Evolutionary conservation across 495 filamentous ascomycete species (phyloP).

Genomic region (Aspergillus kassunensis): DNA sequence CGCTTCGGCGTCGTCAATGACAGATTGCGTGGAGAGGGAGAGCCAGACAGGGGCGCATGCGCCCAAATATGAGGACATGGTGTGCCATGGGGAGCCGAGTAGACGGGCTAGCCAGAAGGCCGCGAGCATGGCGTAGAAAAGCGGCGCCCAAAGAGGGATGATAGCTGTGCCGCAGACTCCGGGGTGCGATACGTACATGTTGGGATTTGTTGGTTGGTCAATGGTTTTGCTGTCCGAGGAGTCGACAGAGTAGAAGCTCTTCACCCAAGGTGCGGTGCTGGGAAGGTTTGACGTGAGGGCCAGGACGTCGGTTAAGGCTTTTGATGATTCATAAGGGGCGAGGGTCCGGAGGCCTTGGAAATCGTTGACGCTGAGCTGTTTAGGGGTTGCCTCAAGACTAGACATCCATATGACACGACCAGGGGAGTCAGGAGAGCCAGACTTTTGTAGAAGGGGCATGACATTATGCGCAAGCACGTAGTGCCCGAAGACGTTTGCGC

Average conservation of each 20-base stretch:
- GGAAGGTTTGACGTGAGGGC: conserved; percentile 69
- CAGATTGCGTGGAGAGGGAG: conserved; percentile 62
- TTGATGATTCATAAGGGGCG: conserved; percentile 76
- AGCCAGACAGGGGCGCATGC: conserved; percentile 75
- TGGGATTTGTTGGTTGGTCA: conserved; percentile 28
- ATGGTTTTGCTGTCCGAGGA: conserved; percentile 6
- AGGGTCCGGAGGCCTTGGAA: conserved; percentile 64
- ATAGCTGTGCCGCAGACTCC: conserved; percentile 81
- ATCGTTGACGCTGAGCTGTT: conserved; percentile 59
- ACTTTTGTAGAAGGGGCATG: conserved; percentile 60
- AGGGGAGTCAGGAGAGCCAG: conserved; percentile 35
- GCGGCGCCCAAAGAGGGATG: conserved; percentile 61
- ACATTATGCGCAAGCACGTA: conserved; percentile 84
- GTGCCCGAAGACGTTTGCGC: conserved; percentile 91
- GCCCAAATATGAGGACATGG: conserved; percentile 68
- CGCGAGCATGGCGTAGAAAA: conserved; percentile 59
- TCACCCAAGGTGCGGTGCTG: conserved; percentile 52
- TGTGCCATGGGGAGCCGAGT: conserved; percentile 86
- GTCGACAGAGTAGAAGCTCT: conserved; percentile 45
- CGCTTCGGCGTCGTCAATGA: conserved; percentile 58
- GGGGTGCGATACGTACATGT: conserved; percentile 76
- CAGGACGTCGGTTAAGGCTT: conserved; percentile 80
- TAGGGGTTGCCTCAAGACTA: conserved; percentile 64
- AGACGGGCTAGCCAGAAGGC: conserved; percentile 70
- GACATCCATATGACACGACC: conserved; percentile 82